Evolutionary conservation across 257 asterid genomes (phyloP).

Genomic region (Primulina tabacum): DNA sequence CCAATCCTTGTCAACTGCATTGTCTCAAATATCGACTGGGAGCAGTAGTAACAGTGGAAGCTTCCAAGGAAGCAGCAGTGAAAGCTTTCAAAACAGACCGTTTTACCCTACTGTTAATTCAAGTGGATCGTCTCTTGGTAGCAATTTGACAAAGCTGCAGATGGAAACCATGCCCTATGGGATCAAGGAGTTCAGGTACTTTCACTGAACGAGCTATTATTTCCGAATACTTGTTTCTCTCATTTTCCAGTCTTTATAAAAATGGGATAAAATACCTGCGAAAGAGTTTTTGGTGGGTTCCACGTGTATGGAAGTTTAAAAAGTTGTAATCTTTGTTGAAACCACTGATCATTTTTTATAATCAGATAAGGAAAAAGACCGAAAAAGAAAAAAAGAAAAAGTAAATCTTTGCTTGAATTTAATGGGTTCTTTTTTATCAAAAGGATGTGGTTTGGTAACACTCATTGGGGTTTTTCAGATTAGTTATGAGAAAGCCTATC

Average conservation of each 20-base stretch:
- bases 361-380: neutral
- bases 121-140: slow-evolving; percentile 58
- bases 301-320: too few relatives aligned
- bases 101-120: slow-evolving; percentile 56
- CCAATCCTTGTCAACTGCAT: slow-evolving; percentile 68
- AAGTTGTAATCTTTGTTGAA: neutral
- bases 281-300: neutral
- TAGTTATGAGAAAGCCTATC: neutral
- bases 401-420: neutral
- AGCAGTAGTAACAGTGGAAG: slow-evolving; percentile 31
- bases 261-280: neutral
- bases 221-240: neutral
- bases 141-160: slow-evolving; percentile 64
- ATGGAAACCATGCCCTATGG: slow-evolving; percentile 65
- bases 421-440: neutral
- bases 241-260: neutral
- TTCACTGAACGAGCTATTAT: neutral
- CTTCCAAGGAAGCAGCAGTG: slow-evolving; percentile 24
- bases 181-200: slow-evolving; percentile 75
- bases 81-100: slow-evolving; percentile 64
- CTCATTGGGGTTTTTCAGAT: neutral
- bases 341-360: neutral
- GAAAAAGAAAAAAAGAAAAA: too few relatives aligned
- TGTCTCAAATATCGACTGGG: slow-evolving; percentile 58
- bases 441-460: neutral